Conservation (phyloP, 495 filamentous ascomycete species). For the Darksidea phi region DNA sequence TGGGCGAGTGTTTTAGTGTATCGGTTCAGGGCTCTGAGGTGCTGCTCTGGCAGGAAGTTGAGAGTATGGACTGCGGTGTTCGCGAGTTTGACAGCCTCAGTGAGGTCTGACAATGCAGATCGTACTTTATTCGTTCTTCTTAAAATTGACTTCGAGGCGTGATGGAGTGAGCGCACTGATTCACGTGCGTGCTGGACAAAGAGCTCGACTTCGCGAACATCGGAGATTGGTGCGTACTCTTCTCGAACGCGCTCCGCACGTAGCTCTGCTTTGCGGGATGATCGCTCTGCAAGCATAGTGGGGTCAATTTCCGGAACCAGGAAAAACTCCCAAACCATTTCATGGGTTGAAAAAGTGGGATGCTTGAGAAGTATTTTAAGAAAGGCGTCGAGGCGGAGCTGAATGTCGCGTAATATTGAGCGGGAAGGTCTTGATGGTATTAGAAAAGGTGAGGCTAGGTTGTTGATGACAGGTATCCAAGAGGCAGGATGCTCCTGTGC, state of each 20-base stretch:
- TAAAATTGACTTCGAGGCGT: constrained; percentile 75
- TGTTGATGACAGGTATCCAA: constrained; percentile 79
- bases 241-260: constrained; percentile 81
- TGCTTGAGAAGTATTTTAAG: constrained; percentile 81
- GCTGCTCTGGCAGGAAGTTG: constrained; percentile 62
- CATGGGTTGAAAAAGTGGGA: constrained; percentile 92
- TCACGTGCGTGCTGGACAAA: constrained; percentile 88
- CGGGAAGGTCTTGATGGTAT: constrained; percentile 88
- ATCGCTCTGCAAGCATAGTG: constrained; percentile 85
- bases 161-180: constrained; percentile 78
- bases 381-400: constrained; percentile 82
- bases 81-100: constrained; percentile 63
- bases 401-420: constrained; percentile 80
- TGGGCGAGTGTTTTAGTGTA: constrained; percentile 67
- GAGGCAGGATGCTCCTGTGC: constrained; percentile 90
- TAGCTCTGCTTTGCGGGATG: constrained; percentile 77
- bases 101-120: constrained; percentile 59
- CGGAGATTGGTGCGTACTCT: constrained; percentile 74
- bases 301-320: constrained; percentile 91
- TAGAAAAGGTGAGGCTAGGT: constrained; percentile 84
- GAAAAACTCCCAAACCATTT: constrained; percentile 99
- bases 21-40: constrained; percentile 69
- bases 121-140: constrained; percentile 63
- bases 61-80: constrained; percentile 59
- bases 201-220: constrained; percentile 87